Percentiles rank a stretch among this genome's conserved stretches.
phyloP scores from a whole-genome alignment of 345 rosid genomes.

The Lumnitzera racemosa region DNA sequence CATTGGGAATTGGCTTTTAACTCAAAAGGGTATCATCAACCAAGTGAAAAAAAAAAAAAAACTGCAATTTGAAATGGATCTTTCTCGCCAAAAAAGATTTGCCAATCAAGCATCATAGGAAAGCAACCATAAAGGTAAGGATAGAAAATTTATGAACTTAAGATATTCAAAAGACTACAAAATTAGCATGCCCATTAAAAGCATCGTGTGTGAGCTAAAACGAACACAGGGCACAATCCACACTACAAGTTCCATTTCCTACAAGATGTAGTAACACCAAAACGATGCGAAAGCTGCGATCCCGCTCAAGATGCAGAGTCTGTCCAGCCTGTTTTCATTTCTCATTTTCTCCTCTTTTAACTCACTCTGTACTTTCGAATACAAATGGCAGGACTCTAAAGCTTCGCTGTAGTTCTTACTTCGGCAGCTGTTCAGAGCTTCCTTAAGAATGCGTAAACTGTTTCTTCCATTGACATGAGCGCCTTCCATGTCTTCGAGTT shows the following conservation, averaged over 20 bases:
- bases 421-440: slow-evolving; percentile 53
- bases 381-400: slow-evolving; percentile 59
- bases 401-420: slow-evolving; percentile 70
- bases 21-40: too few relatives aligned
- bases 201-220: background rate
- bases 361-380: slow-evolving; percentile 59
- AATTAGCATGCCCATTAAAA: background rate
- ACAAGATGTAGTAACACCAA: slow-evolving; percentile 56
- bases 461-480: slow-evolving; percentile 67
- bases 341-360: slow-evolving; percentile 69
- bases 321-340: slow-evolving; percentile 57
- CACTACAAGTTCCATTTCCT: background rate
- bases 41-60: too few relatives aligned
- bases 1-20: too few relatives aligned
- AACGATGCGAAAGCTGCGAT: slow-evolving; percentile 57
- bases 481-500: slow-evolving; percentile 76
- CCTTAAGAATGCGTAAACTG: slow-evolving; percentile 60
- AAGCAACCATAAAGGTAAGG: too few relatives aligned
- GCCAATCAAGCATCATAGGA: too few relatives aligned
- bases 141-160: too few relatives aligned
- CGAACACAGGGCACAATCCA: background rate
- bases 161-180: background rate
- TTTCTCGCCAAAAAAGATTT: too few relatives aligned
- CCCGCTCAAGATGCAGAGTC: slow-evolving; percentile 50
- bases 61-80: too few relatives aligned